Evolutionary conservation across 176 grass and related monocot species (phyloP).

Genomic region (Lolium multiflorum): DNA sequence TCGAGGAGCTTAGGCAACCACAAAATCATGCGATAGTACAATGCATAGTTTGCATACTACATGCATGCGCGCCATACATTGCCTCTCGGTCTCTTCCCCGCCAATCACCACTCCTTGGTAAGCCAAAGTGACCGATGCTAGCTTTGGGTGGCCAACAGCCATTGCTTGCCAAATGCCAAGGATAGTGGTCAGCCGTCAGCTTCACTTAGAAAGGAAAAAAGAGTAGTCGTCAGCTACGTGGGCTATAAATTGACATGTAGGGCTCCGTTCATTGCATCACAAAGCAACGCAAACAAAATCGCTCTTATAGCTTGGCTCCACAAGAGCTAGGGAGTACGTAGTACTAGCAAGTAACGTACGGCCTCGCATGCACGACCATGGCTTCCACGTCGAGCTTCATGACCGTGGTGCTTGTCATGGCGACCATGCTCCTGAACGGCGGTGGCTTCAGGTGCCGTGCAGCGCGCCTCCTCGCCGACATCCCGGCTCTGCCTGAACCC

Average conservation of each 20-base stretch:
- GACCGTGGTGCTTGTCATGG: constrained; percentile 22
- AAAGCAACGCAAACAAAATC: background rate
- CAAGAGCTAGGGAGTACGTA: background rate
- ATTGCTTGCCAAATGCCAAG: background rate
- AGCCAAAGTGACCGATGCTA: constrained; percentile 28
- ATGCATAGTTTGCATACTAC: background rate
- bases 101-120: background rate
- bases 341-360: too few relatives aligned
- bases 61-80: background rate
- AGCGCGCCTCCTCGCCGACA: constrained; percentile 45
- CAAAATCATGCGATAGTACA: background rate
- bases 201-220: background rate
- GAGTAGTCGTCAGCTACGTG: background rate
- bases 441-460: constrained; percentile 3
- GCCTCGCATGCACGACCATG: constrained; percentile 6
- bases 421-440: constrained; percentile 12
- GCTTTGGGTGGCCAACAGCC: constrained; percentile 23
- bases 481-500: constrained; percentile 13
- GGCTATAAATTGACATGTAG: constrained; percentile 45
- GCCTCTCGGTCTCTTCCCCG: background rate
- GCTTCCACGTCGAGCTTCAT: constrained; percentile 34
- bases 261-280: background rate
- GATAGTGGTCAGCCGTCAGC: background rate
- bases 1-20: background rate
- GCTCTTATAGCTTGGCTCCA: background rate